These are phyloP conservation scores for Colletotrichum nymphaeae DNA, from an alignment of 2,329 filamentous ascomycete genomes.

Conservation along the genomic window DNA sequence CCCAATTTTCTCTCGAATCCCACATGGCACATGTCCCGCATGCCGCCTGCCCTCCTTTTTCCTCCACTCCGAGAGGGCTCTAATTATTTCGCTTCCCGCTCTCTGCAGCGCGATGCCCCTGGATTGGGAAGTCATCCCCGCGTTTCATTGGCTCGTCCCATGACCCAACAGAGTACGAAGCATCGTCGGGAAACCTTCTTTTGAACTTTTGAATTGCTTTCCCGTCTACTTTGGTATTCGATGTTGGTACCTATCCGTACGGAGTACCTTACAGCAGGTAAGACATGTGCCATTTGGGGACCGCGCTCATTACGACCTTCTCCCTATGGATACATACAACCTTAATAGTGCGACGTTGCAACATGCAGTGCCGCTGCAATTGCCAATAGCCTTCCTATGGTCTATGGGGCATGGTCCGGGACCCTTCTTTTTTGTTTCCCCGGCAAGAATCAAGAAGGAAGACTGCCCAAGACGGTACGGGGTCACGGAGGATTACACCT, in stretches of 20 bases:
- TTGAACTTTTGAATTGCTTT: constrained; percentile 12
- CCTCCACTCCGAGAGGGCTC: constrained; percentile 25
- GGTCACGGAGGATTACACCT: neutral
- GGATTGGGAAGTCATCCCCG: constrained; percentile 33
- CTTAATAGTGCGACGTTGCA: constrained; percentile 27
- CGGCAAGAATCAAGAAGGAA: neutral
- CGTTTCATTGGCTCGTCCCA: constrained; percentile 24
- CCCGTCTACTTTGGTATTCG: constrained; percentile 5
- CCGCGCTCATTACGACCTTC: constrained; percentile 17
- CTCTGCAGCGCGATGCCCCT: constrained; percentile 24
- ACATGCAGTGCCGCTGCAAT: constrained; percentile 4
- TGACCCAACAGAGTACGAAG: constrained; percentile 6
- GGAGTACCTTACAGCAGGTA: neutral
- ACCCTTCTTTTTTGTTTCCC: constrained; percentile 26
- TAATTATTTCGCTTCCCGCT: constrained; percentile 32
- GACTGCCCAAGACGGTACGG: neutral
- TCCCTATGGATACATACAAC: constrained; percentile 18
- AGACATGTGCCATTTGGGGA: constrained; percentile 5
- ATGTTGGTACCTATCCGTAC: neutral
- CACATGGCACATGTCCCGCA: constrained; percentile 11
- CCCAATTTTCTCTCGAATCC: neutral
- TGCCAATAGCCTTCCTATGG: neutral
- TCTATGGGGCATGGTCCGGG: constrained; percentile 7
- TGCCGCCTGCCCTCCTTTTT: neutral
- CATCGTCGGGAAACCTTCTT: constrained; percentile 17